These are phyloP conservation scores for Lactarius indigo DNA, from an alignment of 768 basidiomycete genomes.

Conservation along the genomic window DNA sequence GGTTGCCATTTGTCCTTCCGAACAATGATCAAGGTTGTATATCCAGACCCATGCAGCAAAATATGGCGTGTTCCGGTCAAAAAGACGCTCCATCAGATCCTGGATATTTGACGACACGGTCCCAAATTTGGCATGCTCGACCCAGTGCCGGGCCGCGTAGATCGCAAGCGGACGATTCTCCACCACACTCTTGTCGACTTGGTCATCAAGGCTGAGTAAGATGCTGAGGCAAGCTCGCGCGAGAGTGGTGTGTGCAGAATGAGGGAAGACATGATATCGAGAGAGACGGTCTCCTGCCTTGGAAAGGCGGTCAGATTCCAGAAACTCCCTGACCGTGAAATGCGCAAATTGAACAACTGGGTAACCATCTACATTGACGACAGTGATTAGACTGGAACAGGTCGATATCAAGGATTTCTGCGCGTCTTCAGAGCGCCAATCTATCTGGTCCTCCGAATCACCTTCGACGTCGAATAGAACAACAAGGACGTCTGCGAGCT, in stretches of 20 bases:
- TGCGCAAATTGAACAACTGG: constrained; percentile 5
- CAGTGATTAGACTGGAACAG: not conserved
- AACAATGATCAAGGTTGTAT: constrained; percentile 4
- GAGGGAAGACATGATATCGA: not conserved
- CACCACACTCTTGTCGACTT: not conserved
- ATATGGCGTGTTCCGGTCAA: not conserved
- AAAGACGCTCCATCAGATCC: not conserved
- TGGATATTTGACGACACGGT: not conserved
- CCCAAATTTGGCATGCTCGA: not conserved
- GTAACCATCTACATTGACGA: not conserved
- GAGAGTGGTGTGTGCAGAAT: not conserved
- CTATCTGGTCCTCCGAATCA: not conserved
- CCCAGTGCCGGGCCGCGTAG: constrained; percentile 15
- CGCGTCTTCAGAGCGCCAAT: not conserved
- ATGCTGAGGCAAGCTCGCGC: constrained; percentile 1
- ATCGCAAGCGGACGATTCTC: not conserved
- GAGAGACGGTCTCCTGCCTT: not conserved
- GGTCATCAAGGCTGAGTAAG: not conserved
- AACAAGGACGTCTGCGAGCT: constrained; percentile 4
- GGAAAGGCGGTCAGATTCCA: constrained; percentile 5
- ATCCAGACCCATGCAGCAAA: constrained; percentile 12
- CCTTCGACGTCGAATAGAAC: not conserved
- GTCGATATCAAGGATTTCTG: not conserved
- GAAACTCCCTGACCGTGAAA: constrained; percentile 14
- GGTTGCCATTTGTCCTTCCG: not conserved